Evolutionary conservation across 257 asterid species (phyloP).

Genomic region (Avicennia marina): DNA sequence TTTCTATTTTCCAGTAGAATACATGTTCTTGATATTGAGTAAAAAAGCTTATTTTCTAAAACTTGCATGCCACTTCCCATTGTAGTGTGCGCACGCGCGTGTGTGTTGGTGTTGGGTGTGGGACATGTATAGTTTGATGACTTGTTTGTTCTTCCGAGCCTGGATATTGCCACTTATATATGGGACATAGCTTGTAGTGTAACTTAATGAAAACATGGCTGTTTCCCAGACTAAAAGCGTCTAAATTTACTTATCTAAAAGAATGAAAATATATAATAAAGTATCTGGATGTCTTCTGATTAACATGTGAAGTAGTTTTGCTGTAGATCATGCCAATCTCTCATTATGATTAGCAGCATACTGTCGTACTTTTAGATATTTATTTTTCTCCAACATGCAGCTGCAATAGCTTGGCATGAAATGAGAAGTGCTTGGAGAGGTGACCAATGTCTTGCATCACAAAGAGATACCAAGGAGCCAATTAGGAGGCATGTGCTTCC

Average conservation of each 20-base stretch:
- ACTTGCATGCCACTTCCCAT: neutral
- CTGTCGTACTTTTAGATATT: neutral
- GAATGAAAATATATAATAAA: too few species aligned
- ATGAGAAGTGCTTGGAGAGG: conserved; percentile 37
- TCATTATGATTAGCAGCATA: neutral
- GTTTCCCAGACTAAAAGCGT: too few species aligned
- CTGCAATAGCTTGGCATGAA: conserved; percentile 31
- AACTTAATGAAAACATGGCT: neutral
- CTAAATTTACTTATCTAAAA: too few species aligned
- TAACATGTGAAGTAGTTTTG: neutral
- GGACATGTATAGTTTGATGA: neutral
- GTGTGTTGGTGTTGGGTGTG: too few species aligned
- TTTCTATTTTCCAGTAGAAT: neutral
- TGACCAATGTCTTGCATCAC: conserved; percentile 13
- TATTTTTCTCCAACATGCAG: conserved; percentile 14
- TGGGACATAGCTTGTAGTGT: neutral
- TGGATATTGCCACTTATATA: neutral
- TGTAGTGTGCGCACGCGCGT: neutral
- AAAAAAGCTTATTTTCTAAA: neutral
- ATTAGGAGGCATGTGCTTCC: conserved; percentile 3
- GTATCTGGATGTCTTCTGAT: neutral
- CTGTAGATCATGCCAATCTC: neutral
- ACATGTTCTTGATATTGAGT: neutral
- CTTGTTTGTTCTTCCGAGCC: neutral
- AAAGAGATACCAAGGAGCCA: conserved; percentile 17